phyloP scores from a whole-genome alignment of 1,139 yeast species.

The Pichiaceae sp. region DNA sequence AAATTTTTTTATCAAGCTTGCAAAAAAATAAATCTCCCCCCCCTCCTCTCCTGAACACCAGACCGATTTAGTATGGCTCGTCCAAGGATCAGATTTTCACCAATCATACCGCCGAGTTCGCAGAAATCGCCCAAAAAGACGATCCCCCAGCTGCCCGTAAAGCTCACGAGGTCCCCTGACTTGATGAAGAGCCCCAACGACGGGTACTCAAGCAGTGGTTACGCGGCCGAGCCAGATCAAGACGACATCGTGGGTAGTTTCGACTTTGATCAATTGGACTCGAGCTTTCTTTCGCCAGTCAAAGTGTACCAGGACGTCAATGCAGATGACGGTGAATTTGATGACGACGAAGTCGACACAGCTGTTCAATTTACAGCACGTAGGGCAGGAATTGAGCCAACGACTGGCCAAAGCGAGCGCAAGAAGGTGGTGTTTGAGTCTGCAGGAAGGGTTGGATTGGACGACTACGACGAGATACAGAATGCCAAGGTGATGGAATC shows the following conservation, averaged over 20 bases:
- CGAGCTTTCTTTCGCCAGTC: constrained; percentile 14
- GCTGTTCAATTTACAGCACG: not conserved
- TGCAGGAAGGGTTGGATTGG: not conserved
- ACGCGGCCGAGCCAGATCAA: too few species aligned
- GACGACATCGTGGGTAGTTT: too few species aligned
- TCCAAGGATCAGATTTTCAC: constrained; percentile 1
- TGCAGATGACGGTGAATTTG: constrained; percentile 1
- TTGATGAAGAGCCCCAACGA: too few species aligned
- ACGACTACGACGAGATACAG: not conserved
- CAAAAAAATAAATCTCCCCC: not conserved
- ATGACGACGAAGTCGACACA: not conserved
- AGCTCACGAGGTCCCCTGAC: too few species aligned
- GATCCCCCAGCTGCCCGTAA: too few species aligned
- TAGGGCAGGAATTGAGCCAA: not conserved
- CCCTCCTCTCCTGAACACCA: not conserved
- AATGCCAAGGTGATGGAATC: not conserved
- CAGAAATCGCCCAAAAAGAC: too few species aligned
- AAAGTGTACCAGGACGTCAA: not conserved
- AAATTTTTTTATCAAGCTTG: not conserved
- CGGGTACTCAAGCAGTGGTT: too few species aligned
- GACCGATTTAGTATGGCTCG: not conserved
- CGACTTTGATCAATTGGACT: constrained; percentile 5
- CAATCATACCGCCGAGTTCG: not conserved
- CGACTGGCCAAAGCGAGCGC: too few species aligned
- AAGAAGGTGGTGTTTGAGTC: not conserved